Percentiles rank a stretch among this genome's conserved stretches.
These are phyloP conservation scores for Psophocarpus tetragonolobus DNA, from an alignment of 306 rosid species.

Conservation along the genomic window DNA sequence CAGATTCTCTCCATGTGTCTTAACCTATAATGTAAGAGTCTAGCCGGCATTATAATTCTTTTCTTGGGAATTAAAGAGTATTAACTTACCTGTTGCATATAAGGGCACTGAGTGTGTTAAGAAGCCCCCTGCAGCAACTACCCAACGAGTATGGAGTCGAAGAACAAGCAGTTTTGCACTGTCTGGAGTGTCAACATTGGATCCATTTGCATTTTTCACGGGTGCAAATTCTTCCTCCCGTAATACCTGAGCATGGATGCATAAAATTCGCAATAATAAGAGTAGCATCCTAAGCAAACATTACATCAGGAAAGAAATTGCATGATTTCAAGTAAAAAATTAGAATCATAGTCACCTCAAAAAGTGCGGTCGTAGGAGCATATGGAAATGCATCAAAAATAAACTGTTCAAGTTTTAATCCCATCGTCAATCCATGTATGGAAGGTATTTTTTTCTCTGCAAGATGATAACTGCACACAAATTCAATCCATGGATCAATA, in stretches of 20 bases:
- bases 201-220: slow-evolving; percentile 89
- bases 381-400: slow-evolving; percentile 97
- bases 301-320: slow-evolving; percentile 13
- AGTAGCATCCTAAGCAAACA: slow-evolving; percentile 18
- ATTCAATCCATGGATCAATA: slow-evolving; percentile 32
- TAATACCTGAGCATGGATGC: slow-evolving; percentile 54
- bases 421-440: slow-evolving; percentile 73
- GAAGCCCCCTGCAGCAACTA: slow-evolving; percentile 98
- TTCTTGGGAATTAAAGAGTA: not conserved
- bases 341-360: slow-evolving; percentile 66
- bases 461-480: slow-evolving; percentile 78
- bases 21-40: not conserved
- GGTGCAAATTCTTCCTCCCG: slow-evolving; percentile 99
- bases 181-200: slow-evolving; percentile 93
- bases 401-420: slow-evolving; percentile 90
- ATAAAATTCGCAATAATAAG: slow-evolving; percentile 27
- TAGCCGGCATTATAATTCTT: not conserved
- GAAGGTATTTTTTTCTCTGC: slow-evolving; percentile 98
- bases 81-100: slow-evolving; percentile 76
- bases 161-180: slow-evolving; percentile 93
- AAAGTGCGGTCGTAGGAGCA: slow-evolving; percentile 96
- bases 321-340: not conserved
- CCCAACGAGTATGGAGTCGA: slow-evolving; percentile 98
- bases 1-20: not conserved
- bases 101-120: slow-evolving; percentile 96